Evolutionary conservation across 257 asterid species (phyloP).

Genomic region (Cinchona pubescens): DNA sequence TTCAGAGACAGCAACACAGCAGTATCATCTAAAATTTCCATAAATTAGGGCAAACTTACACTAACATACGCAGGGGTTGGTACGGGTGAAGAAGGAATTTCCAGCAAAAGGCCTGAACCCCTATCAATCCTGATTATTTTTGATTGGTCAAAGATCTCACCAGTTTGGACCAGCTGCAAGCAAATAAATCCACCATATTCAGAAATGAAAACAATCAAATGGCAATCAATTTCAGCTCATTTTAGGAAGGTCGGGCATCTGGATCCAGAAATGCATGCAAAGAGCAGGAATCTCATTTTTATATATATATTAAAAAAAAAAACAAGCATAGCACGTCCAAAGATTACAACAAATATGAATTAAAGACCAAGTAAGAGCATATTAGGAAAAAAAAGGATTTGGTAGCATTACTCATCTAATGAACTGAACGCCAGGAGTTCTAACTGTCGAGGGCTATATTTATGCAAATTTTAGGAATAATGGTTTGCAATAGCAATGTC

Average conservation of each 20-base stretch:
- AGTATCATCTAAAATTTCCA: not conserved
- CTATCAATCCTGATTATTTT: constrained; percentile 83
- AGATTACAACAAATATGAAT: not conserved
- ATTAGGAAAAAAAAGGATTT: not conserved
- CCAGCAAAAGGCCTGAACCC: constrained; percentile 76
- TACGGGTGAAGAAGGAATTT: constrained; percentile 66
- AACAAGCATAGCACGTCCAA: not conserved
- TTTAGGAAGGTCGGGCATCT: not conserved
- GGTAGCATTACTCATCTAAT: not conserved
- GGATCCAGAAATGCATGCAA: not conserved
- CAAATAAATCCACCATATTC: constrained; percentile 25
- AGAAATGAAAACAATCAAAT: constrained; percentile 9
- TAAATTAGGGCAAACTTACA: constrained; percentile 42
- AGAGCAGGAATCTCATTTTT: not conserved
- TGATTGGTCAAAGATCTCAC: constrained; percentile 79
- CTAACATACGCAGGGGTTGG: constrained; percentile 88
- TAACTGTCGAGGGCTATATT: not conserved
- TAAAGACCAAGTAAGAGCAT: not conserved
- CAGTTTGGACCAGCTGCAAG: constrained; percentile 76
- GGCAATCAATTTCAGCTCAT: not conserved
- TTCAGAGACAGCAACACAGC: not conserved
- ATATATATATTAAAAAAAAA: too few species aligned
- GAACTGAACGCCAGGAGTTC: not conserved
- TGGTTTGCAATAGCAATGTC: not conserved
- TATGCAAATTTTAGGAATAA: not conserved